Conservation (phyloP, 192 early-diverging fungal genomes). For the Chytriomyces sp. region DNA sequence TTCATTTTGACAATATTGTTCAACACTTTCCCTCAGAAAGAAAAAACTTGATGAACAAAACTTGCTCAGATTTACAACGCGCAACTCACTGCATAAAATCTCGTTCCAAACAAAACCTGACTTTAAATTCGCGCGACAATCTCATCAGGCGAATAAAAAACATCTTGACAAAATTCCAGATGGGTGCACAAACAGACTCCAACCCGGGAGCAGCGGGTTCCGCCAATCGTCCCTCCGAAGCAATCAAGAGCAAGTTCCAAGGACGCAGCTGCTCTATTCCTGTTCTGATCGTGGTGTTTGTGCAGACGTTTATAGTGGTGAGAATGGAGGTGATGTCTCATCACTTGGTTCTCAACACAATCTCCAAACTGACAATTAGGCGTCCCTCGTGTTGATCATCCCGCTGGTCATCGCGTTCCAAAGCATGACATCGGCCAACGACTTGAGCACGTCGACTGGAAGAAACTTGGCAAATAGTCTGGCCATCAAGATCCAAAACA, state of each 20-base stretch:
- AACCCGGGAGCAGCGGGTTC: background rate
- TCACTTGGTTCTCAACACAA: background rate
- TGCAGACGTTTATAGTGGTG: slow-evolving; percentile 28
- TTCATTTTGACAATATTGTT: too few relatives aligned
- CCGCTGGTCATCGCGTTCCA: slow-evolving; percentile 18
- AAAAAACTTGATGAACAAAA: too few relatives aligned
- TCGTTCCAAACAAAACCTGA: too few relatives aligned
- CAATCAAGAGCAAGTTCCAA: slow-evolving; percentile 7
- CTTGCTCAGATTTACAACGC: too few relatives aligned
- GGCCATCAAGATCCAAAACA: slow-evolving; percentile 23
- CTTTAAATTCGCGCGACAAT: too few relatives aligned
- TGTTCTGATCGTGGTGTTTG: slow-evolving; percentile 7
- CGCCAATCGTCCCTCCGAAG: background rate
- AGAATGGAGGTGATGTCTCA: too few relatives aligned
- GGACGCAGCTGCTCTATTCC: slow-evolving; percentile 16
- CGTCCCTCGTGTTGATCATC: slow-evolving; percentile 11
- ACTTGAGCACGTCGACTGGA: slow-evolving; percentile 1
- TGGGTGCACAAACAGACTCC: background rate
- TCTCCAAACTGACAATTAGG: background rate
- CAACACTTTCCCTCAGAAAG: too few relatives aligned
- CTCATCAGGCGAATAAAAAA: too few relatives aligned
- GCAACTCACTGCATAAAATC: too few relatives aligned
- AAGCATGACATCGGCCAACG: slow-evolving; percentile 14
- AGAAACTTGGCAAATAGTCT: slow-evolving; percentile 12
- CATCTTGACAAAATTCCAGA: background rate